Evolutionary conservation across 768 basidiomycete species (phyloP).

Genomic region (Phanerodontia chrysosporium): DNA sequence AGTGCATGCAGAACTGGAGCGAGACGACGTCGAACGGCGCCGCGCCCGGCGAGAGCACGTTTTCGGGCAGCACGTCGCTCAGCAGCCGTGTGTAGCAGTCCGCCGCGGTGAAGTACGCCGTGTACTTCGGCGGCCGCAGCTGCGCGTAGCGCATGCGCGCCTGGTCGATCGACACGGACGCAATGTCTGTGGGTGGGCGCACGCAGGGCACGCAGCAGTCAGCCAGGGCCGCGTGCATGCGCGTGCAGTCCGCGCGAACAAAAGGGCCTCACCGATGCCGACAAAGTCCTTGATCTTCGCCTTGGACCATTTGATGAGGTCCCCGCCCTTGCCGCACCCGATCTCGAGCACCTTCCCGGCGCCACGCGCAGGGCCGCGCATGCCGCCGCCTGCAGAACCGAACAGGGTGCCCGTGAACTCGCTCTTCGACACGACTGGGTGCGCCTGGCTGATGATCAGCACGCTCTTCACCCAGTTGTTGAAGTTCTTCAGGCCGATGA

Average conservation of each 20-base stretch:
- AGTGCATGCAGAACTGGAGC: constrained; percentile 99
- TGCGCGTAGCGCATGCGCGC: constrained; percentile 69
- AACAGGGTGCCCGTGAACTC: constrained; percentile 14
- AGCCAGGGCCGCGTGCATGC: background rate
- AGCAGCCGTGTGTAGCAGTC: constrained; percentile 86
- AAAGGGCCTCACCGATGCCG: constrained; percentile 62
- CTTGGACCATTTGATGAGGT: constrained; percentile 92
- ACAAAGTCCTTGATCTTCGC: constrained; percentile 76
- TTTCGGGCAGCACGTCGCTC: constrained; percentile 60
- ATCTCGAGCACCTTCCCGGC: constrained; percentile 88
- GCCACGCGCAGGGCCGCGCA: constrained; percentile 16
- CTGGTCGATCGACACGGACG: constrained; percentile 82
- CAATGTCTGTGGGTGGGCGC: too few species aligned
- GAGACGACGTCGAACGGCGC: constrained; percentile 89
- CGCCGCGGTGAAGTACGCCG: constrained; percentile 77
- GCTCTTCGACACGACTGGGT: constrained; percentile 55
- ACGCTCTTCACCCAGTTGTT: constrained; percentile 99
- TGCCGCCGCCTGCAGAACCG: constrained; percentile 15
- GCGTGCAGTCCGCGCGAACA: background rate
- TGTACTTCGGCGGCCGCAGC: constrained; percentile 53
- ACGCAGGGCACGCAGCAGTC: background rate
- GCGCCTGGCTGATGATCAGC: constrained; percentile 85
- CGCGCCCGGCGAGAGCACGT: constrained; percentile 38
- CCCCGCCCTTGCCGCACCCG: constrained; percentile 99
- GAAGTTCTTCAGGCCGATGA: constrained; percentile 94